These are phyloP conservation scores for Alnus rubra DNA, from an alignment of 306 rosid genomes.

Conservation along the genomic window DNA sequence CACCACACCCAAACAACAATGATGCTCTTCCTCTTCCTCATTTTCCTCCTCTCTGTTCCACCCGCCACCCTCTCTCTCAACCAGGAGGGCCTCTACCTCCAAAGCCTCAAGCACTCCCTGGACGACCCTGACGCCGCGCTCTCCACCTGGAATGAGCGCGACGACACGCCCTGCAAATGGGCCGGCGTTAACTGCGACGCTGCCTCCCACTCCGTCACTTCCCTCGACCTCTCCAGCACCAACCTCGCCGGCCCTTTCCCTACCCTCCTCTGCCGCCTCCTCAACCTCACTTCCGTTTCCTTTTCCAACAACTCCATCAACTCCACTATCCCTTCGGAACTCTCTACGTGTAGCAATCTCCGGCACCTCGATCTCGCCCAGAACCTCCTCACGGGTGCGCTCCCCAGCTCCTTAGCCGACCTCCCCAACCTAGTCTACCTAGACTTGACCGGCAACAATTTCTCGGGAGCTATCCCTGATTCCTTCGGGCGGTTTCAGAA, in stretches of 20 bases:
- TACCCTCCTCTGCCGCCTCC: slow-evolving; percentile 60
- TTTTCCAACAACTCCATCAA: slow-evolving; percentile 73
- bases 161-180: slow-evolving; percentile 72
- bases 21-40: slow-evolving; percentile 26
- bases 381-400: slow-evolving; percentile 73
- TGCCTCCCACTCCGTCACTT: slow-evolving; percentile 35
- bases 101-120: slow-evolving; percentile 49
- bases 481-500: slow-evolving; percentile 55
- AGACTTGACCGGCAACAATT: slow-evolving; percentile 77
- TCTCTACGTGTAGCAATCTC: slow-evolving; percentile 54
- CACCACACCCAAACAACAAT: not conserved
- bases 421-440: slow-evolving; percentile 56
- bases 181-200: slow-evolving; percentile 52
- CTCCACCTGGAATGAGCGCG: slow-evolving; percentile 56
- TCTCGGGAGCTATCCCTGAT: slow-evolving; percentile 67
- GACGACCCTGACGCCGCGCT: slow-evolving; percentile 53
- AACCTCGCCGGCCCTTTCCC: slow-evolving; percentile 60
- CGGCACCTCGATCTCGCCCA: slow-evolving; percentile 70
- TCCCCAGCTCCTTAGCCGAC: slow-evolving; percentile 53
- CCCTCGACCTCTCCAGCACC: slow-evolving; percentile 57
- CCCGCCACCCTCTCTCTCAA: slow-evolving; percentile 32
- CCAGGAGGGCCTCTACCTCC: slow-evolving; percentile 66
- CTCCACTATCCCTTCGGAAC: slow-evolving; percentile 48
- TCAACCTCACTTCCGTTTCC: slow-evolving; percentile 46
- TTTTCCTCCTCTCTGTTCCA: slow-evolving; percentile 9